Evolutionary conservation across 106 monocot species (phyloP).

Genomic region (Gastrodia elata): DNA sequence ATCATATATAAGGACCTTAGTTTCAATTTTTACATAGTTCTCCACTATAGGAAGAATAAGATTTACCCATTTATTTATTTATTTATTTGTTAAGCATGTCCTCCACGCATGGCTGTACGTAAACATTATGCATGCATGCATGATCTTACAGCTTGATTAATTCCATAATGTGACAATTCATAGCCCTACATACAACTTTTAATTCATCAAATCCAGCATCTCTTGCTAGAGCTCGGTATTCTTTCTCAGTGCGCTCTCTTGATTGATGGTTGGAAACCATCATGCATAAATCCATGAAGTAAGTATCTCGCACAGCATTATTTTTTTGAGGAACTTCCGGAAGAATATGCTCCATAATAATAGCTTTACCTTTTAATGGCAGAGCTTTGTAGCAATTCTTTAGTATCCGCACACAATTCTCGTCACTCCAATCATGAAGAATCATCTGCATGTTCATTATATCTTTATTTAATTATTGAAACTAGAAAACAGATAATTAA

Average conservation of each 20-base stretch:
- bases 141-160: not conserved
- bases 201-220: not conserved
- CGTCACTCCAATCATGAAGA: slow-evolving; percentile 6
- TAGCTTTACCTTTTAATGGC: not conserved
- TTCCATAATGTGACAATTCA: slow-evolving; percentile 2
- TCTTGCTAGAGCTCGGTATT: not conserved
- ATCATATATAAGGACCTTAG: too few species aligned
- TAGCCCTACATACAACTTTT: not conserved
- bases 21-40: too few species aligned
- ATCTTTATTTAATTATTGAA: too few species aligned
- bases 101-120: too few species aligned
- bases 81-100: too few species aligned
- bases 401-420: not conserved
- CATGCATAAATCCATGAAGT: slow-evolving; percentile 7
- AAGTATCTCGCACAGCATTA: not conserved
- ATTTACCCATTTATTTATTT: too few species aligned
- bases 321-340: not conserved
- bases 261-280: not conserved
- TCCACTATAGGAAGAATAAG: too few species aligned
- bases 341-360: slow-evolving; percentile 2
- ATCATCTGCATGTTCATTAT: not conserved
- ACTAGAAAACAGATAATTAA: too few species aligned
- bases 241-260: not conserved
- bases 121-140: too few species aligned
- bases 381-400: slow-evolving; percentile 3